Base-by-base conservation (phyloP, 371 early-diverging fungal species). In the Mortierella sp. region DNA sequence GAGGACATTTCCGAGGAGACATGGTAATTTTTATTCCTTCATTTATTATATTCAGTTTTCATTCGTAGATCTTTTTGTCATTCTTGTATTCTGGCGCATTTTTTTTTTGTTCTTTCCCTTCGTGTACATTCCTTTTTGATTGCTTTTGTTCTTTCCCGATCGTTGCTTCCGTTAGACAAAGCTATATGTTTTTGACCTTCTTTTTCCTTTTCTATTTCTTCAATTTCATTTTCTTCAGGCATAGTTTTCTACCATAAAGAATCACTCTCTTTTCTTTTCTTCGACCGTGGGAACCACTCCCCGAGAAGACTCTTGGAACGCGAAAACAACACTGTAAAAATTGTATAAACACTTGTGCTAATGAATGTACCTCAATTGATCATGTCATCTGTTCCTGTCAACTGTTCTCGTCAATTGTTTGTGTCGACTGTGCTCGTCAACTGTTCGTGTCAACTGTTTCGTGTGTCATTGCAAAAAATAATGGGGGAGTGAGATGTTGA, bases 1-100 rank as follows among this genome's bases (percentile, higher is more conserved):
- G 86, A 82, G 73, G 86, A 79, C 63, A 79, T 81, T 54, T 78
- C 80, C 3, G 84, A 80, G 47, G 84, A 81, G 58, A 82, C 82
- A 45, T 82, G 86, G 81, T 81, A 77, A 78, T 47, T 71, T 52
- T 77, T 65, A 9, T 31, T 26, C 58, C 68, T 71, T 48, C 48
- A 8, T 48, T 11, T 8, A 26, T 14, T 44, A 0, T 38, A 38
- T 14, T 34, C 24, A 26, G 71, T 75, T 47, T 11, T 38, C 34
- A 44, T 54, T 58, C 57, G 28, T 54, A 38, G 68, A 24, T 55
- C 31, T 50, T 55, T 58, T 52, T 48, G 50, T 34, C 70, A 34
- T 50, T 28, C 28, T 63, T 48, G 31, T 60, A 26, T 31, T 31
- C 28, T 60, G 16, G 31, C 28, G 31, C 71, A 13, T 6, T 31